Evolutionary conservation across 202 grass and related monocot genomes (phyloP), one percentile per base, ranked within the genome.

Genomic region (Elaeis oleifera): DNA sequence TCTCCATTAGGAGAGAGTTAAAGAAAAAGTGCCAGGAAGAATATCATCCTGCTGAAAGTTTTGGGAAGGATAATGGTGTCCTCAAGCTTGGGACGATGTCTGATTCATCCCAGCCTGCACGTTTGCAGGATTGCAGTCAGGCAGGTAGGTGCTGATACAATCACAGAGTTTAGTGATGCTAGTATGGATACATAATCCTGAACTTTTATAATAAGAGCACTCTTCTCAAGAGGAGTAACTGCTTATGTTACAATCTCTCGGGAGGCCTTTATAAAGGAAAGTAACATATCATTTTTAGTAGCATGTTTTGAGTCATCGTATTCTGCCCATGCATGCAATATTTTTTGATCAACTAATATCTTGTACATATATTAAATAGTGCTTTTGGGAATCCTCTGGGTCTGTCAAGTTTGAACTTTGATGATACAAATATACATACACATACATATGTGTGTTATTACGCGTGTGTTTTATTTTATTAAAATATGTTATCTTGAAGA

Each of bases 1-100:
- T 65, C 27, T 77, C 57, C 4, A 53, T 77, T 48, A 70, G 52
- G 50, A 59, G 74, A 68, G 74, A 77, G 51, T 55, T 77, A 26
- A 77, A 51, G 65, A 70, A 59, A 54, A 70, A 32, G 26, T 77
- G 25, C n/a, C 55, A 13, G 17, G 39, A 58, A 69, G 74, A 77
- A 25, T 69, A 63, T 63, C 58, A 36, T 72, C 49, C 50, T 15
- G 36, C 19, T 32, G 23, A 59, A 71, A 14, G 56, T 60, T 60
- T 4, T 18, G 23, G 27, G 39, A 71, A 71, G 32, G 16, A 60
- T 60, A 71, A 60, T 51, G 17, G 20, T 53, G 48, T 60, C 3
- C 8, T 48, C 23, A 49, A 29, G 44, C 22, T 18, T 29, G 23
- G 26, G 51, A 51, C 21, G 16, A 22, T 5, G 1, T 23, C 56